These are phyloP conservation scores for Penicillium longicatenatum DNA, from an alignment of 495 filamentous ascomycete species.

Conservation along the genomic window DNA sequence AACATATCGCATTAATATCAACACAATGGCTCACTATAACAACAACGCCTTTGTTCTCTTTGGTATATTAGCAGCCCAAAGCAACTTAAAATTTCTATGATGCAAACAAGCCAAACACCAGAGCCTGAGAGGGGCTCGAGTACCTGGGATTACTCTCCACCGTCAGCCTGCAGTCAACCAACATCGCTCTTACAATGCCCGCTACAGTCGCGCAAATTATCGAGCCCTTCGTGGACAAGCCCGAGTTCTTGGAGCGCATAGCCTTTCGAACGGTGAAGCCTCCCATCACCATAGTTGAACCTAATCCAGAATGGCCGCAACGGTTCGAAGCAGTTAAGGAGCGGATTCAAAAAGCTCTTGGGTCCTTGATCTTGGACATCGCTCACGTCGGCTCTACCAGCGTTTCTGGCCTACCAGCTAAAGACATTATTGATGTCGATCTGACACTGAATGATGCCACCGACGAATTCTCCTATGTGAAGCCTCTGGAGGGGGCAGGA, in stretches of 20 bases:
- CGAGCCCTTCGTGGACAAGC: slow-evolving; percentile 10
- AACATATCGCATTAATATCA: too few species aligned
- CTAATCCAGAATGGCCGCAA: slow-evolving; percentile 45
- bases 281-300: slow-evolving; percentile 39
- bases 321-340: slow-evolving; percentile 31
- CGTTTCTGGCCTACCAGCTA: slow-evolving; percentile 49
- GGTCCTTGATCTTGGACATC: slow-evolving; percentile 26
- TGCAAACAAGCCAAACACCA: too few species aligned
- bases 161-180: too few species aligned
- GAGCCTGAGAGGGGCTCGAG: too few species aligned
- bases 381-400: slow-evolving; percentile 53
- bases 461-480: slow-evolving; percentile 44
- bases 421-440: slow-evolving; percentile 53
- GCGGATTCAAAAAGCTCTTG: slow-evolving; percentile 37
- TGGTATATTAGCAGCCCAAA: too few species aligned
- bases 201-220: slow-evolving; percentile 19
- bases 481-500: slow-evolving; percentile 41
- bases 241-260: slow-evolving; percentile 15
- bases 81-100: too few species aligned
- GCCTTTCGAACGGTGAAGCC: slow-evolving; percentile 3
- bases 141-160: too few species aligned
- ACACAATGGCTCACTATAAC: too few species aligned
- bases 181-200: slow-evolving; percentile 1
- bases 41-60: too few species aligned
- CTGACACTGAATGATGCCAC: slow-evolving; percentile 39